These are phyloP conservation scores for Sorghum bicolor DNA, from an alignment of 176 grass and related monocot species.

Conservation along the genomic window Sorghum_bicolor_NCBIv3 NC_012873.2:1414501-1415000, in stretches of 20 bases:
- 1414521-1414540: background rate
- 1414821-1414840: background rate
- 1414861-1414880: background rate
- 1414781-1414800: background rate
- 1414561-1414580: background rate
- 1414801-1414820: background rate
- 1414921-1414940: constrained; percentile 13
- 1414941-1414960: background rate
- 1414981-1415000: background rate
- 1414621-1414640: background rate
- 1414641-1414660: background rate
- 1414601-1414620: background rate
- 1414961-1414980: background rate
- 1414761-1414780: background rate
- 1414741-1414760: background rate
- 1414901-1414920: background rate
- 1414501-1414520: background rate
- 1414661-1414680: background rate
- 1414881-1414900: background rate
- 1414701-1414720: background rate
- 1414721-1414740: background rate
- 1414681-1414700: background rate
- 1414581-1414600: background rate
- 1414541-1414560: background rate
- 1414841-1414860: background rate